Percentiles rank a stretch among this genome's conserved stretches.
phyloP scores from a whole-genome alignment of 306 rosid species.

The Castanea sativa region DNA sequence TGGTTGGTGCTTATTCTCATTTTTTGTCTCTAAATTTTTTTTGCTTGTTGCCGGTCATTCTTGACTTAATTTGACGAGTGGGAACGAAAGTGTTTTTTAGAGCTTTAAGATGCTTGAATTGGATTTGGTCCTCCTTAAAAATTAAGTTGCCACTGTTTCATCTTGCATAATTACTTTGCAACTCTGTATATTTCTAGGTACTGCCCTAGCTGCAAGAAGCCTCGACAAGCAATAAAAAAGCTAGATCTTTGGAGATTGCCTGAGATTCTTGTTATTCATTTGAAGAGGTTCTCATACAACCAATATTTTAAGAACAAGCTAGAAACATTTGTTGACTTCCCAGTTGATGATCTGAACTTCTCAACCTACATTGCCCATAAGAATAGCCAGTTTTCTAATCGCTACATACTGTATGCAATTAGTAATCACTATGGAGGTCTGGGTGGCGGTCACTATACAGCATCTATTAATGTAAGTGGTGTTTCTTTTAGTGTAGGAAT shows the following conservation, averaged over 20 bases:
- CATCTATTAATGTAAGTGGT: constrained; percentile 71
- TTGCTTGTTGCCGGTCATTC: background rate
- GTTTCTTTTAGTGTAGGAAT: background rate
- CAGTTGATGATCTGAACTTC: constrained; percentile 63
- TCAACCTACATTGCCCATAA: constrained; percentile 41
- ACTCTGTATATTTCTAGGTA: constrained; percentile 45
- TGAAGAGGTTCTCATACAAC: constrained; percentile 75
- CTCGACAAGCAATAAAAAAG: constrained; percentile 80
- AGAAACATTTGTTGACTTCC: constrained; percentile 78
- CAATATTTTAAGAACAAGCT: constrained; percentile 58
- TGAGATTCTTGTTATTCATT: constrained; percentile 74
- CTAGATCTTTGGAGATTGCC: constrained; percentile 96
- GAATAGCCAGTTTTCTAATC: constrained; percentile 32
- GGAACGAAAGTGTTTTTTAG: background rate
- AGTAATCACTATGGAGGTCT: constrained; percentile 82
- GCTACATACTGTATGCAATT: constrained; percentile 67
- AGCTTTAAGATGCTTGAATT: background rate
- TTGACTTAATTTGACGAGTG: background rate
- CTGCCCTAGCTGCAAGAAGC: constrained; percentile 76
- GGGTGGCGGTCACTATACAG: constrained; percentile 90
- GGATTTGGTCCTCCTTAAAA: background rate
- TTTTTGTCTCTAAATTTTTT: constrained; percentile 6
- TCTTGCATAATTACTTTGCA: constrained; percentile 1
- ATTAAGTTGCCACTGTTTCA: background rate
- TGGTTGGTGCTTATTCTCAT: constrained; percentile 56